Conservation (phyloP, 2,329 filamentous ascomycete genomes). For the Alternaria triticina region DNA sequence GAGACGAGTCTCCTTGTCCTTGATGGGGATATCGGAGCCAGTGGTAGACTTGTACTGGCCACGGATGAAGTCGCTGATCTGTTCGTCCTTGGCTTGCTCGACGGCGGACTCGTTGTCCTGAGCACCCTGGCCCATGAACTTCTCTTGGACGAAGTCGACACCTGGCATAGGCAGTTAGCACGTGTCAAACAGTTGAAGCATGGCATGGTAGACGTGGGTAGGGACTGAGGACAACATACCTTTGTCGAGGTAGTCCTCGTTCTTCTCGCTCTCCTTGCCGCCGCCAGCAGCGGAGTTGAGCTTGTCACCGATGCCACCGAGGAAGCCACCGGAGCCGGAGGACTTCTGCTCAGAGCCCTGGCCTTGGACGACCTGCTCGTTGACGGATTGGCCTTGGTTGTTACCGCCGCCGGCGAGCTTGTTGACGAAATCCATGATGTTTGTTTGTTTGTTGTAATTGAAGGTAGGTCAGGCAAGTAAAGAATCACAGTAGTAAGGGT, state of each 20-base stretch:
- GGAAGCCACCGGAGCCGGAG: constrained; percentile 52
- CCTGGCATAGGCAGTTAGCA: constrained; percentile 54
- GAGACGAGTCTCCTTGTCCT: constrained; percentile 67
- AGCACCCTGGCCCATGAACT: constrained; percentile 70
- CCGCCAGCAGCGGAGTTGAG: constrained; percentile 75
- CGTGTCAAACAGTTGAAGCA: constrained; percentile 4
- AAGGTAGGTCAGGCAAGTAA: constrained; percentile 1
- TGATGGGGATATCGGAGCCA: constrained; percentile 72
- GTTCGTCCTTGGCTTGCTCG: constrained; percentile 84
- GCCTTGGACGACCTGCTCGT: constrained; percentile 38
- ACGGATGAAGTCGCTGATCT: constrained; percentile 76
- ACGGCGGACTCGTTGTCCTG: constrained; percentile 66
- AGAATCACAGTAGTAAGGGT: constrained; percentile 3
- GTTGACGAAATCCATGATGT: constrained; percentile 57
- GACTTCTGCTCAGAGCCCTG: constrained; percentile 40
- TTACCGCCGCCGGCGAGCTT: constrained; percentile 52
- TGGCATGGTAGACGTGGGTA: background rate
- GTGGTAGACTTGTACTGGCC: constrained; percentile 71
- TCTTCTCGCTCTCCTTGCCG: constrained; percentile 76
- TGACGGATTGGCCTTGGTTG: constrained; percentile 34
- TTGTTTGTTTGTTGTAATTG: constrained; percentile 14
- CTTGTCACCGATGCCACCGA: constrained; percentile 71
- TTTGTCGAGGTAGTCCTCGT: constrained; percentile 84
- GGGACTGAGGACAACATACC: constrained; percentile 54
- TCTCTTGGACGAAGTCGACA: constrained; percentile 79